phyloP scores from a whole-genome alignment of 306 rosid genomes.

The Prunus armeniaca region DNA sequence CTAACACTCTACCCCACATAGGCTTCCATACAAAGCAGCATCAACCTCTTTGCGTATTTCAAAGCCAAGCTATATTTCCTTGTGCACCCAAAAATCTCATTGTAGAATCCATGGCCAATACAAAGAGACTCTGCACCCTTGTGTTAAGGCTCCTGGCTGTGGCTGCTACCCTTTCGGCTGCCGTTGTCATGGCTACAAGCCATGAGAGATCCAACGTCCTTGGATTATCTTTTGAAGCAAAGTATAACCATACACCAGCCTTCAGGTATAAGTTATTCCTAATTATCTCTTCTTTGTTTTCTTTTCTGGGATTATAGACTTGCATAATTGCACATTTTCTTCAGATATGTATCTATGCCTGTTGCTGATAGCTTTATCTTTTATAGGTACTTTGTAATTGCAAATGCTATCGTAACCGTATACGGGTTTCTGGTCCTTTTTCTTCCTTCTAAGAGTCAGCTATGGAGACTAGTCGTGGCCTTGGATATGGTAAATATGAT shows the following conservation, averaged over 20 bases:
- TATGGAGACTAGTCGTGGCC: constrained; percentile 69
- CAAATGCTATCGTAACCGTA: constrained; percentile 53
- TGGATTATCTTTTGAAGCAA: constrained; percentile 52
- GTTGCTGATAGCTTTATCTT: background rate
- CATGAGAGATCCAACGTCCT: constrained; percentile 45
- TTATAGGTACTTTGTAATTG: constrained; percentile 69
- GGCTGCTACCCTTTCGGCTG: constrained; percentile 61
- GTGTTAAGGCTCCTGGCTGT: constrained; percentile 60
- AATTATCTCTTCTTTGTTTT: background rate
- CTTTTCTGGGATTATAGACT: no score
- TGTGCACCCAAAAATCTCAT: background rate
- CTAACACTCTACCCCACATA: background rate
- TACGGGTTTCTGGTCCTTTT: constrained; percentile 72
- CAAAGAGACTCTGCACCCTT: constrained; percentile 45
- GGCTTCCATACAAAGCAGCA: background rate
- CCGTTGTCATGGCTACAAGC: constrained; percentile 75
- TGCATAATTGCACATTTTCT: background rate
- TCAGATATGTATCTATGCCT: background rate
- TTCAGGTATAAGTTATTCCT: constrained; percentile 48
- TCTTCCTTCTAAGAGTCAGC: constrained; percentile 64
- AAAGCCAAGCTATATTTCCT: background rate
- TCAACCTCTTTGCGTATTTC: background rate
- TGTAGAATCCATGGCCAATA: constrained; percentile 32
- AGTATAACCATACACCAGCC: constrained; percentile 61
- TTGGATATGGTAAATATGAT: constrained; percentile 57